phyloP scores from a whole-genome alignment of 257 asterid genomes.

The Scutellaria galericulata region DNA sequence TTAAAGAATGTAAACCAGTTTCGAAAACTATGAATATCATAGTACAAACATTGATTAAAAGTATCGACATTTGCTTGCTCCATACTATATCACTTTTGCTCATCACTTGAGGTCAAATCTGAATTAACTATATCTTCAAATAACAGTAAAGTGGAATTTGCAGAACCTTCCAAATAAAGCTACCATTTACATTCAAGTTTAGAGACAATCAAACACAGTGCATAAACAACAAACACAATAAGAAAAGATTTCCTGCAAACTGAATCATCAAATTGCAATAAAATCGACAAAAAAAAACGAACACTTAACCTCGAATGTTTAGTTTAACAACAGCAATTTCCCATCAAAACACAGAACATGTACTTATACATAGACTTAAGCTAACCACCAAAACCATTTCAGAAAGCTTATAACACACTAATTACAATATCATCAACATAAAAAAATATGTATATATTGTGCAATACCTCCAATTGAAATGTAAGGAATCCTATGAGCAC shows the following conservation, averaged over 20 bases:
- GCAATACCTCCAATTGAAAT: constrained; percentile 77
- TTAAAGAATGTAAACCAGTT: not conserved
- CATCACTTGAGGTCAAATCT: not conserved
- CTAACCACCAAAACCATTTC: not conserved
- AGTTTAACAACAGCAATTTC: not conserved
- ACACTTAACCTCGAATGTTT: not conserved
- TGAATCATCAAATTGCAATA: not conserved
- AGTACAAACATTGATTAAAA: not conserved
- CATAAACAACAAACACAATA: not conserved
- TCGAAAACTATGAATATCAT: not conserved
- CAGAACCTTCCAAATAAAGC: constrained; percentile 24
- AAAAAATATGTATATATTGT: too few relatives aligned
- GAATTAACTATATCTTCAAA: constrained; percentile 30
- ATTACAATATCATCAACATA: not conserved
- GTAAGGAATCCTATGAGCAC: constrained; percentile 85
- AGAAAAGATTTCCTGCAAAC: constrained; percentile 11
- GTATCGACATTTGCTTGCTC: constrained; percentile 29
- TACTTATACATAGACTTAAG: constrained; percentile 1
- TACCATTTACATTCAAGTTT: constrained; percentile 11
- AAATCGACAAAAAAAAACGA: not conserved
- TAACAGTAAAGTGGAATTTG: constrained; percentile 28
- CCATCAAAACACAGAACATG: constrained; percentile 1
- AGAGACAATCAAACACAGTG: constrained; percentile 10
- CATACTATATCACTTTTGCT: constrained; percentile 11
- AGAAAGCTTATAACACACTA: not conserved